Conservation (phyloP, 164 flowering plant species). For the grape (Vitis vinifera) region ASM3070453v1 NC_081812.1:13579501-13580000, state of each 20-base stretch:
- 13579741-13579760: slow-evolving; percentile 53
- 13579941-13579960: no score
- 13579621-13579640: no score
- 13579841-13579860: slow-evolving; percentile 41
- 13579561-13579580: not conserved
- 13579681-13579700: slow-evolving; percentile 34
- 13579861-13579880: not conserved
- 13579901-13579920: no score
- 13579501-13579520: slow-evolving; percentile 39
- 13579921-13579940: no score
- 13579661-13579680: not conserved
- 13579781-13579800: slow-evolving; percentile 54
- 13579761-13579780: slow-evolving; percentile 47
- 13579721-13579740: slow-evolving; percentile 53
- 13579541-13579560: not conserved
- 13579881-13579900: not conserved
- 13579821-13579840: slow-evolving; percentile 66
- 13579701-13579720: slow-evolving; percentile 47
- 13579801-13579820: slow-evolving; percentile 58
- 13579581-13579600: no score
- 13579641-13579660: no score
- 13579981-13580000: no score
- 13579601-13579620: no score
- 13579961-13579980: no score
- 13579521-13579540: no score